phyloP scores from a whole-genome alignment of 371 early-diverging fungal species.

The Actinomortierella ambigua region DNA sequence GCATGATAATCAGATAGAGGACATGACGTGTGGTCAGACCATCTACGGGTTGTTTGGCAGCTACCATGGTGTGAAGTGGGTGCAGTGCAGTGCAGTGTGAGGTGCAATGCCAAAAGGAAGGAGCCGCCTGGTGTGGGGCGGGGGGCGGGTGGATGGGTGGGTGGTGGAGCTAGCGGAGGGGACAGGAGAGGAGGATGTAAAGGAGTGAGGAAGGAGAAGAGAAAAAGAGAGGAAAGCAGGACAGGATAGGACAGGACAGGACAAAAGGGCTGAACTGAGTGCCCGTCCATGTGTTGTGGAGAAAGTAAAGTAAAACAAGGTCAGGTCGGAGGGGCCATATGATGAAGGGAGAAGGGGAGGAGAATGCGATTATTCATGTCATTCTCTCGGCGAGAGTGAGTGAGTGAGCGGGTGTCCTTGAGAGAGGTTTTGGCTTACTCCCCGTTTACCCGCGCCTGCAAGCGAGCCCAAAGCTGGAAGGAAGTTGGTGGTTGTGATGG shows the following conservation, averaged over 20 bases:
- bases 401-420: too few relatives aligned
- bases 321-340: too few relatives aligned
- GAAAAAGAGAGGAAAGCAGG: neutral
- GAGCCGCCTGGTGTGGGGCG: neutral
- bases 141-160: neutral
- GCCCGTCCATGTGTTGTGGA: too few relatives aligned
- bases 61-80: slow-evolving; percentile 13
- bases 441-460: too few relatives aligned
- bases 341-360: too few relatives aligned
- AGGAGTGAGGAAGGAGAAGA: neutral
- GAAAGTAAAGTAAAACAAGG: too few relatives aligned
- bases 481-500: too few relatives aligned
- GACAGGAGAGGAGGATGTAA: neutral
- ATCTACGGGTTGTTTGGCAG: slow-evolving; percentile 14
- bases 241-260: slow-evolving; percentile 2
- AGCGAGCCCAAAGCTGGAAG: too few relatives aligned
- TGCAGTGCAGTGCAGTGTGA: neutral
- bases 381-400: too few relatives aligned
- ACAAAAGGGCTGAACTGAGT: neutral
- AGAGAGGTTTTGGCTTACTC: too few relatives aligned
- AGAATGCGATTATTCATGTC: too few relatives aligned
- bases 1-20: slow-evolving; percentile 40
- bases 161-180: neutral
- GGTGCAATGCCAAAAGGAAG: neutral
- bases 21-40: slow-evolving; percentile 34